phyloP scores from a whole-genome alignment of 2,329 filamentous ascomycete genomes.

The Pleomassaria siparia region DNA sequence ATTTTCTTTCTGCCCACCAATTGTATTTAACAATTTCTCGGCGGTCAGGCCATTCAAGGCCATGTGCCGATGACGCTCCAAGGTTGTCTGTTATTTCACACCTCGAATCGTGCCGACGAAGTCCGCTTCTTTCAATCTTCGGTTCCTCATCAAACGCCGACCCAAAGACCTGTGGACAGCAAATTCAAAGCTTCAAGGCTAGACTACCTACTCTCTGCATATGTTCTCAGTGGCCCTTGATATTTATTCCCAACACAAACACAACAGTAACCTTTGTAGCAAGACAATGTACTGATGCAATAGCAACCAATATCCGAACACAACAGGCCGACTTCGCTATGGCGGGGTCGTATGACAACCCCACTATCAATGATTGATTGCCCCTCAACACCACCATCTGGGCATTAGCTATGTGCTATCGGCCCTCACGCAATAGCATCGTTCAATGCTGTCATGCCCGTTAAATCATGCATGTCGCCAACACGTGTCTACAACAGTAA shows the following conservation, averaged over 20 bases:
- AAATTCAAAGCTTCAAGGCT: not conserved
- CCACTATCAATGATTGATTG: no score
- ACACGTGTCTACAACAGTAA: slow-evolving; percentile 1
- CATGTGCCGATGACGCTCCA: not conserved
- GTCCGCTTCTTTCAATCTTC: not conserved
- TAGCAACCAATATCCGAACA: no score
- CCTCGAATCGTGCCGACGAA: not conserved
- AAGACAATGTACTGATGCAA: no score
- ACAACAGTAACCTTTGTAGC: no score
- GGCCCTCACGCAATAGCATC: slow-evolving; percentile 5
- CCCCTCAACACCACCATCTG: not conserved
- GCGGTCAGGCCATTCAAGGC: not conserved
- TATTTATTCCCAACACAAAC: no score
- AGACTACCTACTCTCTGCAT: not conserved
- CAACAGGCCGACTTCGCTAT: no score
- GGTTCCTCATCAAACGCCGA: not conserved
- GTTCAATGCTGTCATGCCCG: slow-evolving; percentile 6
- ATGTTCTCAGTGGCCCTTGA: no score
- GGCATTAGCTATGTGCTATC: not conserved
- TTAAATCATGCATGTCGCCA: not conserved
- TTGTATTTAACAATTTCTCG: not conserved
- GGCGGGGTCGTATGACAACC: no score
- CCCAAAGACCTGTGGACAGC: not conserved
- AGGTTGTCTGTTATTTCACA: not conserved
- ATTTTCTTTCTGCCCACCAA: not conserved